These are phyloP conservation scores for Leucocoprinus leucothites DNA, from an alignment of 768 basidiomycete genomes.

Conservation along the genomic window DNA sequence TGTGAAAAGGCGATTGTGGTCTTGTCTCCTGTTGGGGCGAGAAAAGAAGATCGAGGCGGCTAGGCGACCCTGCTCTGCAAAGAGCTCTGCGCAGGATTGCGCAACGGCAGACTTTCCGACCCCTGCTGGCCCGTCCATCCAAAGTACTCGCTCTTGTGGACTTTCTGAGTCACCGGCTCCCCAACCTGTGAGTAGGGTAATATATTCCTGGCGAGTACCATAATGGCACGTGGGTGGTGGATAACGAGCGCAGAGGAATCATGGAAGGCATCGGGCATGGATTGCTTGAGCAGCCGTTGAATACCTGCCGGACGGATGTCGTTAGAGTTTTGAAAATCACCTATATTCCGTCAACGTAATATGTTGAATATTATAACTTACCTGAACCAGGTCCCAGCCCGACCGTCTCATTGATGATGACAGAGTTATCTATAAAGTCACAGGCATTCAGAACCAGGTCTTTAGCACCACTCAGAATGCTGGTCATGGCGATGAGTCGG, in stretches of 20 bases:
- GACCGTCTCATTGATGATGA: too few species aligned
- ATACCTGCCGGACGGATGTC: too few species aligned
- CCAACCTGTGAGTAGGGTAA: background rate
- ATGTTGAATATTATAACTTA: too few species aligned
- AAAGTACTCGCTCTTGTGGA: background rate
- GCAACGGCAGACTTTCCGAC: constrained; percentile 12
- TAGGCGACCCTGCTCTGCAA: background rate
- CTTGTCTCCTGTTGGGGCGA: background rate
- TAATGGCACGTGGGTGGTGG: background rate
- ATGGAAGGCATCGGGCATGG: constrained; percentile 1
- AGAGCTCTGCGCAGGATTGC: background rate
- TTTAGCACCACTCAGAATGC: too few species aligned
- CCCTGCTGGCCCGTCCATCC: constrained; percentile 7
- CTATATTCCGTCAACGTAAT: too few species aligned
- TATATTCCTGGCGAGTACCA: constrained; percentile 1
- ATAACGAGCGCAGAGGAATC: constrained; percentile 1
- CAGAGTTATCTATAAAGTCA: too few species aligned
- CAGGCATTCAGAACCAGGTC: too few species aligned
- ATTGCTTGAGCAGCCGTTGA: background rate
- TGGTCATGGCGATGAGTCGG: too few species aligned
- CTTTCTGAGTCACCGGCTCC: background rate
- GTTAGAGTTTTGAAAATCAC: too few species aligned
- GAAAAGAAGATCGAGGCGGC: constrained; percentile 12
- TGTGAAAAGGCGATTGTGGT: background rate
- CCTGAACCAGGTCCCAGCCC: too few species aligned